Conservation (phyloP, 2,329 filamentous ascomycete genomes). For the Emergomyces pasteurianus region DNA sequence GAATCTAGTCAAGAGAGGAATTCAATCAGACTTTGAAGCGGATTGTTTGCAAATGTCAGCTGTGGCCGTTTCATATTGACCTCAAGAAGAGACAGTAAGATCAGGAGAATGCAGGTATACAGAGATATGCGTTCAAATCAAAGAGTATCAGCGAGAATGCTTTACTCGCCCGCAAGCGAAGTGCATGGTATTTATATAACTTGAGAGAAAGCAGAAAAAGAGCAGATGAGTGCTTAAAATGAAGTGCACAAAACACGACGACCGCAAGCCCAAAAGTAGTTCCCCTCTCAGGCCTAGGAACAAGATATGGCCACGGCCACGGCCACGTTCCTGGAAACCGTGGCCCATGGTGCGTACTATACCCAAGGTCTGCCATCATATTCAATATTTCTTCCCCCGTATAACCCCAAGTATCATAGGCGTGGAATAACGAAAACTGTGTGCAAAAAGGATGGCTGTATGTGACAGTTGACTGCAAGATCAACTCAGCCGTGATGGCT, state of each 20-base stretch:
- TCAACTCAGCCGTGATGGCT: background rate
- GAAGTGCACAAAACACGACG: too few species aligned
- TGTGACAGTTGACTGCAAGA: background rate
- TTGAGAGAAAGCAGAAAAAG: background rate
- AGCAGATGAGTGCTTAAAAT: background rate
- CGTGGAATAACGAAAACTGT: background rate
- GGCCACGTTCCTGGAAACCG: background rate
- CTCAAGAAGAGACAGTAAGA: too few species aligned
- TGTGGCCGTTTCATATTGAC: too few species aligned
- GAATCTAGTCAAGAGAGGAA: too few species aligned
- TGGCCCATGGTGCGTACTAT: background rate
- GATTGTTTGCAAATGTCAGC: too few species aligned
- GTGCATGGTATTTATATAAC: background rate
- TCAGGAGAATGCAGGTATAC: too few species aligned
- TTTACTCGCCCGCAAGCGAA: too few species aligned
- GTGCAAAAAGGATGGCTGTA: background rate
- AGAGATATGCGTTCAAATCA: too few species aligned
- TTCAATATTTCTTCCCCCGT: background rate
- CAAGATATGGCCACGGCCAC: background rate
- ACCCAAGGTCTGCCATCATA: background rate
- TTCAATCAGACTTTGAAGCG: too few species aligned
- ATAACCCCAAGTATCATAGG: background rate
- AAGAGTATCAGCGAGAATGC: too few species aligned
- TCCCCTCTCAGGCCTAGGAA: too few species aligned
- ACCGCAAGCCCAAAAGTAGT: background rate